Base-by-base conservation (phyloP, 108 stramenopile genomes). In the Fragilariopsis cylindrus region DNA sequence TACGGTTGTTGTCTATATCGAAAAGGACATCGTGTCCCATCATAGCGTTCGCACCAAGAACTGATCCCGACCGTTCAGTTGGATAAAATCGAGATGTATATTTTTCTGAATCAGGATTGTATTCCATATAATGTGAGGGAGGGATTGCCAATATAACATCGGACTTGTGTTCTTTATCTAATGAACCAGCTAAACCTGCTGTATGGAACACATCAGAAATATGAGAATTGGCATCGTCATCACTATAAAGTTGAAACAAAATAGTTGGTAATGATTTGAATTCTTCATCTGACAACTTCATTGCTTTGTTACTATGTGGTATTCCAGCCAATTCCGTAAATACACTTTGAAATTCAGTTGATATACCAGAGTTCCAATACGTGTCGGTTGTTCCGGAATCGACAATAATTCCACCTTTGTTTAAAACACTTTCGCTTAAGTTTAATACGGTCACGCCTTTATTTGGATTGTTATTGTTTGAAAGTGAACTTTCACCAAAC, bases 381-480 rank as follows among this genome's bases (percentile, higher is more conserved):
- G 94, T 92, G 75, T 93, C 93, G 19, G 96, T 97, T 3, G 96
- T 94, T 40, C 96, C 96, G 62, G 71, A 75, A 79, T 97, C 96
- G 15, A 97, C 90, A 74, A 97, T 94, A 64, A 87, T 85, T 19
- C 82, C 85, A 16, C 71, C 66, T 8, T 48, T 46, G 56, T 79
- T 82, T 42, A 85, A 40, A 48, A 18, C 57, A 16, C 54, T 45
- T 8, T 71, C 55, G n/a, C 69, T 19, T 16, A 83, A 55, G 39
- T 69, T 54, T 30, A 82, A 45, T 1, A 21, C 52, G 6, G 44
- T 72, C 56, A 72, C 56, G 8, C 72, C 62, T 30, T 52, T 21
- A 19, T 42, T 63, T 5, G 71, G 66, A 69, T 77, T 63, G 1
- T 39, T 19, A 15, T 44, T 30, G 44, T 19, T 42, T 4, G 66